phyloP scores from a whole-genome alignment of 2,329 filamentous ascomycete genomes.

The Colletotrichum chlorophyti region DNA sequence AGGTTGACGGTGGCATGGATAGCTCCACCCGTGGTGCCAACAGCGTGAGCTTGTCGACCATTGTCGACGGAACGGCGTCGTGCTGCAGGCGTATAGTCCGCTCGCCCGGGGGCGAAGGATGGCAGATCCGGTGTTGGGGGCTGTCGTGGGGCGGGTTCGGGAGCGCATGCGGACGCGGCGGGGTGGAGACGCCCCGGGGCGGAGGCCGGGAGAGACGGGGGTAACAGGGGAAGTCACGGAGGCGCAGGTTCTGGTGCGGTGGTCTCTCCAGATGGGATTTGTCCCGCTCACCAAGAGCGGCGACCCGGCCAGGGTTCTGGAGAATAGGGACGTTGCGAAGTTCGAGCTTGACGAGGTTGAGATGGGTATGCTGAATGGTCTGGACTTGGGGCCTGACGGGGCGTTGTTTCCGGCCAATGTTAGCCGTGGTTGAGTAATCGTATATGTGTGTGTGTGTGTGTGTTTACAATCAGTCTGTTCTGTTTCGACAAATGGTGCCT shows the following conservation, averaged over 20 bases:
- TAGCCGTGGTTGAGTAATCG: conserved; percentile 11
- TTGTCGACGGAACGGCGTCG: conserved; percentile 82
- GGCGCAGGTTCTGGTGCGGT: conserved; percentile 73
- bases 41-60: conserved; percentile 46
- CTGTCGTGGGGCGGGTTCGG: background rate
- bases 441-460: conserved; percentile 13
- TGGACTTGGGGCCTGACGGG: conserved; percentile 37
- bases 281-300: conserved; percentile 73
- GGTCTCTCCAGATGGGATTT: conserved; percentile 74
- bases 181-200: too few relatives aligned
- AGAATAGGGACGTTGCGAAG: conserved; percentile 66
- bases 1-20: conserved; percentile 44
- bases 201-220: conserved; percentile 17
- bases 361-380: conserved; percentile 49
- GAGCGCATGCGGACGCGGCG: too few relatives aligned
- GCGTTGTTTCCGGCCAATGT: conserved; percentile 41
- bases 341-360: conserved; percentile 65
- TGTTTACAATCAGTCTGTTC: conserved; percentile 27
- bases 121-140: conserved; percentile 61
- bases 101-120: conserved; percentile 41
- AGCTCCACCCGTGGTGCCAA: conserved; percentile 78
- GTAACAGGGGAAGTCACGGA: conserved; percentile 61
- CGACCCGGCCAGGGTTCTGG: conserved; percentile 61
- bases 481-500: too few relatives aligned
- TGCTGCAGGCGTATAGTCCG: conserved; percentile 48